Evolutionary conservation across 768 basidiomycete genomes (phyloP).

Genomic region (Hirschioporus abietinus): DNA sequence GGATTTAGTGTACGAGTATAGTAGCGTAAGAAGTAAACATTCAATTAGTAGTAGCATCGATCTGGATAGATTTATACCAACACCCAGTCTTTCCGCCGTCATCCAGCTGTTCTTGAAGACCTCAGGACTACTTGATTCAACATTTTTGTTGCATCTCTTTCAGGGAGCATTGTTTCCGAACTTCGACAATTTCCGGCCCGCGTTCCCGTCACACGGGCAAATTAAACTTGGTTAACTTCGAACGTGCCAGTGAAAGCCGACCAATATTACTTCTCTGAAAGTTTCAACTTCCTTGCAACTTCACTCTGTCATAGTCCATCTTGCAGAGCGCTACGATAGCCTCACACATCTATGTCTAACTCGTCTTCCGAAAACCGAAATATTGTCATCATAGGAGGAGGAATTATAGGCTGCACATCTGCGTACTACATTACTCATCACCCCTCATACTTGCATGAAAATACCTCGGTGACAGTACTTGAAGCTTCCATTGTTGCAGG

Average conservation of each 20-base stretch:
- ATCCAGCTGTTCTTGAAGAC: background rate
- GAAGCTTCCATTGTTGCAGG: slow-evolving; percentile 77
- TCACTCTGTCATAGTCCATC: too few relatives aligned
- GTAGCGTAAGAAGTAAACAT: background rate
- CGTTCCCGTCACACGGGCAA: too few relatives aligned
- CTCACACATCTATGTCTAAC: background rate
- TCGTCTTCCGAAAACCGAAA: slow-evolving; percentile 19
- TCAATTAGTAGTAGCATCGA: background rate
- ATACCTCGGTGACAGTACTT: slow-evolving; percentile 44
- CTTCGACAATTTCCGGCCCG: too few relatives aligned
- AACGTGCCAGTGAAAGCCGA: too few relatives aligned
- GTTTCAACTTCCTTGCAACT: too few relatives aligned
- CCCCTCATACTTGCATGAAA: slow-evolving; percentile 36
- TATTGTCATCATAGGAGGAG: slow-evolving; percentile 79
- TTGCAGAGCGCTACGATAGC: background rate
- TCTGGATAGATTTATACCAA: background rate
- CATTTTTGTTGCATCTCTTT: background rate
- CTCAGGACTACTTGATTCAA: too few relatives aligned
- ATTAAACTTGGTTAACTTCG: too few relatives aligned
- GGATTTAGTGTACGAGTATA: background rate
- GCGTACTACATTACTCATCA: slow-evolving; percentile 75
- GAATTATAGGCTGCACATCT: slow-evolving; percentile 80
- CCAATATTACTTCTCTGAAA: too few relatives aligned
- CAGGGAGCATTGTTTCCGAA: too few relatives aligned
- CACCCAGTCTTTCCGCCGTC: background rate